phyloP scores from a whole-genome alignment of 208 protist species.

The Trichomonas gallinae region DNA sequence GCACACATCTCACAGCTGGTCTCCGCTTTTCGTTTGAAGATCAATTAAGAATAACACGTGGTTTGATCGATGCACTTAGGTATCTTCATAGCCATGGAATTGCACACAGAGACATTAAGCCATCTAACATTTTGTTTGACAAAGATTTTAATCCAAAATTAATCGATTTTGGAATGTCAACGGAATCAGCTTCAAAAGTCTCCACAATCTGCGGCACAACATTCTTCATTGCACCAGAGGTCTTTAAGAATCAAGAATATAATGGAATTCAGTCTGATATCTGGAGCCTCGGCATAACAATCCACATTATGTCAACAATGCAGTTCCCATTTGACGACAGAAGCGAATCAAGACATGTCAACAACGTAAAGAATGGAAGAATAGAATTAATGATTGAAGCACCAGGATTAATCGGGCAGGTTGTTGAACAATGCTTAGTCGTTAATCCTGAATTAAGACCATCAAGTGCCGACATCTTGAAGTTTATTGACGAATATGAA shows the following conservation, averaged over 20 bases:
- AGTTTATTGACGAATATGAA: too few relatives aligned
- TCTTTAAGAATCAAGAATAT: neutral
- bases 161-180: conserved; percentile 64
- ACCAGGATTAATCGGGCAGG: too few relatives aligned
- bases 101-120: conserved; percentile 58
- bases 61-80: conserved; percentile 80
- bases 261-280: neutral
- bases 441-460: too few relatives aligned
- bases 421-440: too few relatives aligned
- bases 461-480: too few relatives aligned
- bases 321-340: neutral
- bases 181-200: neutral
- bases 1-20: neutral
- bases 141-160: conserved; percentile 60
- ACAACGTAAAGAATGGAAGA: too few relatives aligned
- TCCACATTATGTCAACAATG: neutral
- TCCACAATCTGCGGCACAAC: conserved; percentile 25
- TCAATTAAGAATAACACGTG: conserved; percentile 49
- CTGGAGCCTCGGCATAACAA: neutral
- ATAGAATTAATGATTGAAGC: too few relatives aligned
- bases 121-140: conserved; percentile 63
- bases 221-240: conserved; percentile 36
- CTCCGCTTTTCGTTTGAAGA: neutral
- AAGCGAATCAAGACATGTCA: too few relatives aligned
- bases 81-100: conserved; percentile 73